Percentiles rank a stretch among this genome's conserved stretches.
Evolutionary conservation across 139 green algal species (phyloP).

Genomic region (Chlorella sp.): DNA sequence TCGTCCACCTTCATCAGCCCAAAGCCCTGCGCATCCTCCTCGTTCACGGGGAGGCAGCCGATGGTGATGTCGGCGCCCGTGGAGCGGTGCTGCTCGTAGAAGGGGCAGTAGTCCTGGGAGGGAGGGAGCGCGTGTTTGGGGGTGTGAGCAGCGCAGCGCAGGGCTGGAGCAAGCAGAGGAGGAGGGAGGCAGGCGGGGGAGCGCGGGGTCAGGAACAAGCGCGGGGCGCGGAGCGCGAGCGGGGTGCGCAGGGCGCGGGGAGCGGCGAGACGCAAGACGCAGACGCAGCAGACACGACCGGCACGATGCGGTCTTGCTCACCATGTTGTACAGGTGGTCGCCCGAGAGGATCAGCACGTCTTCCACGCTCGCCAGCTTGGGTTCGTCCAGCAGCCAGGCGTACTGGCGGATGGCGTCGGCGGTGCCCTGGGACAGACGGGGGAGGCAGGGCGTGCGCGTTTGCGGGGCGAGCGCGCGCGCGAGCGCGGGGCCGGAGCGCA

Average conservation of each 20-base stretch:
- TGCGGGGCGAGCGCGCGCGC: too few species aligned
- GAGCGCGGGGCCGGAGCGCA: too few species aligned
- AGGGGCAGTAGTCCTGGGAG: conserved; percentile 97
- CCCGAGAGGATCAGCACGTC: conserved; percentile 97
- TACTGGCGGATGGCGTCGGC: conserved; percentile 98
- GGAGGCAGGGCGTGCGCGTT: neutral
- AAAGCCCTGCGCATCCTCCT: conserved; percentile 85
- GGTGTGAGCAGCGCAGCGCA: too few species aligned
- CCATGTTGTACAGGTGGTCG: too few species aligned
- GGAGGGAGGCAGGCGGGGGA: too few species aligned
- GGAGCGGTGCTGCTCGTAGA: conserved; percentile 89
- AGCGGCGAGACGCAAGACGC: too few species aligned
- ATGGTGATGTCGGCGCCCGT: conserved; percentile 94
- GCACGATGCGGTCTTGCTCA: too few species aligned
- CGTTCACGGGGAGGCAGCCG: conserved; percentile 84
- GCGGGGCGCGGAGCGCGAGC: too few species aligned
- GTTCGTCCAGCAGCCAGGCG: conserved; percentile 92
- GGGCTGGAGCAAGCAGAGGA: too few species aligned
- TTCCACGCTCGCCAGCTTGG: conserved; percentile 92
- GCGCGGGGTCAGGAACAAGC: too few species aligned
- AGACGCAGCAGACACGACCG: too few species aligned
- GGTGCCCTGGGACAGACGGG: conserved; percentile 81
- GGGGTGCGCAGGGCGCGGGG: too few species aligned
- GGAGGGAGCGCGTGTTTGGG: neutral
- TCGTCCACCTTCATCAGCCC: conserved; percentile 94